These are phyloP conservation scores for Tephrocybe sp. DNA, from an alignment of 768 basidiomycete species.

Conservation along the genomic window DNA sequence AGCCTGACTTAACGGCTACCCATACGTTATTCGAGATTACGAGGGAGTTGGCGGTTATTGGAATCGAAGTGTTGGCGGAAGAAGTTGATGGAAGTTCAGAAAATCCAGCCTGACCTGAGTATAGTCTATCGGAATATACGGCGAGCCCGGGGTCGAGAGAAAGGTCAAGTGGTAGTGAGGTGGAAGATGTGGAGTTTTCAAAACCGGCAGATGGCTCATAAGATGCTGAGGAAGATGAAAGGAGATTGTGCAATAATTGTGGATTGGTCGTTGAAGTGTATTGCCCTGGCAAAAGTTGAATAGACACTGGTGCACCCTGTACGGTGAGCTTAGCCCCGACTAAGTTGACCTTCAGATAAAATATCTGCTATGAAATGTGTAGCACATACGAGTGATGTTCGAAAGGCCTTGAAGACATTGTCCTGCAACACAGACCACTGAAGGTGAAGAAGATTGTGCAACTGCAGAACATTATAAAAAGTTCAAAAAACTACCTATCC, in stretches of 20 bases:
- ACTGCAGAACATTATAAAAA: constrained; percentile 25
- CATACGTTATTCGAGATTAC: constrained; percentile 69
- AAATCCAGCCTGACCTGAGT: constrained; percentile 66
- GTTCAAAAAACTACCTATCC: neutral
- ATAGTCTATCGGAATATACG: constrained; percentile 61
- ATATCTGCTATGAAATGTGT: neutral
- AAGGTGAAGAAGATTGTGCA: constrained; percentile 54
- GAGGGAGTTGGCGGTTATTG: constrained; percentile 59
- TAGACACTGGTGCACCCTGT: constrained; percentile 46
- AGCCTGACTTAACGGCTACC: constrained; percentile 60
- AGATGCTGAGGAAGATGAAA: constrained; percentile 64
- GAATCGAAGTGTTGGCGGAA: constrained; percentile 44
- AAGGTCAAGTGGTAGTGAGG: constrained; percentile 67
- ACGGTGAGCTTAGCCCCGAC: constrained; percentile 71
- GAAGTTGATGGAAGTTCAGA: constrained; percentile 53
- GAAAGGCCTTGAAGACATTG: constrained; percentile 84
- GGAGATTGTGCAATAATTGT: constrained; percentile 63
- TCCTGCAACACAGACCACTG: constrained; percentile 82
- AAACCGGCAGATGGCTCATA: constrained; percentile 66
- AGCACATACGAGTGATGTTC: constrained; percentile 62
- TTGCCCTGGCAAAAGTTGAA: constrained; percentile 75
- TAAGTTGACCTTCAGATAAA: constrained; percentile 24
- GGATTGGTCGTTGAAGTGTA: constrained; percentile 74
- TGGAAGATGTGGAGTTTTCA: constrained; percentile 48
- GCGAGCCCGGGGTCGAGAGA: constrained; percentile 66